phyloP scores from a whole-genome alignment of 2,329 filamentous ascomycete genomes.

The Colletotrichum lini region DNA sequence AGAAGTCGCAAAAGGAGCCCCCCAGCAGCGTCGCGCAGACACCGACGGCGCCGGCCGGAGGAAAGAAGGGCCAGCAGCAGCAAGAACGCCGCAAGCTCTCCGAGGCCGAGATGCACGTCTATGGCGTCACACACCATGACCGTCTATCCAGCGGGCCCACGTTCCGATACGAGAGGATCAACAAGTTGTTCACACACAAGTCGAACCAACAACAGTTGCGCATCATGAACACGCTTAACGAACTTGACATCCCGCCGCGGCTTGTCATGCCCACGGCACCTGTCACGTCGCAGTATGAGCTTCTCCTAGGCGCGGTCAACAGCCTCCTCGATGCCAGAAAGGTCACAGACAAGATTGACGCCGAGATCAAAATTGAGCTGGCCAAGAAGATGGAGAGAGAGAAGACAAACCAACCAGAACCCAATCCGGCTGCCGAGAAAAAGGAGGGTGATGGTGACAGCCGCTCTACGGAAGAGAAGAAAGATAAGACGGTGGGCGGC shows the following conservation, averaged over 20 bases:
- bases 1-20: constrained; percentile 58
- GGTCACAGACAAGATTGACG: constrained; percentile 81
- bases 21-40: constrained; percentile 56
- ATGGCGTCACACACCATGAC: constrained; percentile 89
- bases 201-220: constrained; percentile 81
- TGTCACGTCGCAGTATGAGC: constrained; percentile 80
- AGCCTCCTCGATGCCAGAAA: constrained; percentile 81
- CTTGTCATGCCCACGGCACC: constrained; percentile 82
- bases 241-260: constrained; percentile 79
- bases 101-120: constrained; percentile 81
- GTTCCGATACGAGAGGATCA: constrained; percentile 88
- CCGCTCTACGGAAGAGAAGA: constrained; percentile 22
- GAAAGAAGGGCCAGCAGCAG: constrained; percentile 65
- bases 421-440: constrained; percentile 21
- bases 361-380: constrained; percentile 75
- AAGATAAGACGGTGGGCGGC: constrained; percentile 11
- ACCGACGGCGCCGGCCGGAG: constrained; percentile 55
- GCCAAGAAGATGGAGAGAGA: constrained; percentile 69
- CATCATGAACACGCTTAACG: constrained; percentile 79
- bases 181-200: constrained; percentile 84
- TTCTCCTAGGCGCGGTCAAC: constrained; percentile 77
- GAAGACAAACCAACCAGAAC: constrained; percentile 50
- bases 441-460: constrained; percentile 24
- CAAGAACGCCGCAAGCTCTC: constrained; percentile 79
- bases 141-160: constrained; percentile 88